Evolutionary conservation across 2,329 filamentous ascomycete genomes (phyloP).

Genomic region (Penicillium sp.): DNA sequence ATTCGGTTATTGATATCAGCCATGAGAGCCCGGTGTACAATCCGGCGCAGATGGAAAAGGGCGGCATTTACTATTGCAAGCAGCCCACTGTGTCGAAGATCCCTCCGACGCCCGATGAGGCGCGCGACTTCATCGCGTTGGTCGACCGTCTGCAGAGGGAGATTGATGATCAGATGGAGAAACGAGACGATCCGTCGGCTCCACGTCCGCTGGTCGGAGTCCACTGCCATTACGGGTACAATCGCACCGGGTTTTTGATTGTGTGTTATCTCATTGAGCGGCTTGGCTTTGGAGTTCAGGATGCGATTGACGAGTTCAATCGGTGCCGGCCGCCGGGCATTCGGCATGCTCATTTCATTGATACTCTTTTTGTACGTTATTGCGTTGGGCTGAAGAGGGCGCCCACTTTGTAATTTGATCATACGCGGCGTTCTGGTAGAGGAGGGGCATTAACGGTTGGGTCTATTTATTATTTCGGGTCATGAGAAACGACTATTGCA

Average conservation of each 20-base stretch:
- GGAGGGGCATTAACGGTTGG: neutral
- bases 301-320: slow-evolving; percentile 74
- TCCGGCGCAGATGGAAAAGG: slow-evolving; percentile 60
- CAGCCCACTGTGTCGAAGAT: slow-evolving; percentile 90
- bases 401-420: slow-evolving; percentile 31
- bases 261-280: slow-evolving; percentile 85
- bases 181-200: slow-evolving; percentile 37
- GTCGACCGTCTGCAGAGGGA: slow-evolving; percentile 56
- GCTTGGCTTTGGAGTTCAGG: slow-evolving; percentile 63
- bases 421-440: slow-evolving; percentile 7
- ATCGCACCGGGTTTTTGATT: slow-evolving; percentile 86
- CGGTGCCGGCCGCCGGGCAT: slow-evolving; percentile 72
- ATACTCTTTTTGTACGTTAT: slow-evolving; percentile 76
- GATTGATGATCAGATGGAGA: slow-evolving; percentile 46
- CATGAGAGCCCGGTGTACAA: slow-evolving; percentile 89
- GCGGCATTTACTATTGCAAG: slow-evolving; percentile 70
- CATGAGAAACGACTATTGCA: slow-evolving; percentile 21
- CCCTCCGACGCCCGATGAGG: slow-evolving; percentile 62
- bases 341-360: slow-evolving; percentile 80
- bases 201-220: slow-evolving; percentile 61
- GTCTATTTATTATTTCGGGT: slow-evolving; percentile 4
- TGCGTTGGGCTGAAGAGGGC: slow-evolving; percentile 47
- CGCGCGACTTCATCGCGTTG: slow-evolving; percentile 53
- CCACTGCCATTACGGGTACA: slow-evolving; percentile 95
- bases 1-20: slow-evolving; percentile 81